Base-by-base conservation (phyloP, 805 yeast species). In the Torulaspora quercuum region DNA sequence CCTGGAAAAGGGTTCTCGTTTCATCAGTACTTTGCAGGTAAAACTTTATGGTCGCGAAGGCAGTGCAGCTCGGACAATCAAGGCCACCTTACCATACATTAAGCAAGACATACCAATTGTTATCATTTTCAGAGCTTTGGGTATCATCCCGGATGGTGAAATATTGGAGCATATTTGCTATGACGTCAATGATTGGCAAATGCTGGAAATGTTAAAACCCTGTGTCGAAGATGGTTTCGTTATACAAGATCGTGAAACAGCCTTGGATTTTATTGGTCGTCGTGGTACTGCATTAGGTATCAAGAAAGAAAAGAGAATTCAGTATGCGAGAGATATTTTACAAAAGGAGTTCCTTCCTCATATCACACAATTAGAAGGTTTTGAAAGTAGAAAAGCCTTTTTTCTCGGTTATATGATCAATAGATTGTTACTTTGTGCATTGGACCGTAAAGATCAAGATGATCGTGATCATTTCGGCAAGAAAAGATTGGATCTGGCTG, bases 401-500 rank as follows among this genome's bases (percentile, higher is more conserved):
- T 92, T 87, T 76, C 70, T 92, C 53, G 99, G 99, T 53, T 92
- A 92, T 68, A 90, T 92, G 92, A 95, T 92, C 40, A 95, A 92
- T 68, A 76, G 97, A 65, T 73, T 92, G 68, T 75, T 92, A 53
- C 72, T 92, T 42, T 89, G 96, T 73, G 97, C 98, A 18, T 72
- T 92, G 50, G 98, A 89, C 61, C 82, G 99, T 72, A 87, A 89
- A 52, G 97, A 90, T 62, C 95, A 92, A 44, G 99, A 92, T 65
- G 99, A 92, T 68, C 87, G 98, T 75, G 99, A 92, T 70, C 99
- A 92, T 68, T 92, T 92, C 64, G 99, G 99, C 64, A 92, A 89
- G 66, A 92, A 92, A 69, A 81, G 99, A 69, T 77, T 92, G 63
- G 99, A 92, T 72, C 78, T 92, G 65, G 98, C 98, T 33, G 99